Evolutionary conservation across 2,329 filamentous ascomycete genomes (phyloP).

Genomic region (Cryphonectria parasitica): DNA sequence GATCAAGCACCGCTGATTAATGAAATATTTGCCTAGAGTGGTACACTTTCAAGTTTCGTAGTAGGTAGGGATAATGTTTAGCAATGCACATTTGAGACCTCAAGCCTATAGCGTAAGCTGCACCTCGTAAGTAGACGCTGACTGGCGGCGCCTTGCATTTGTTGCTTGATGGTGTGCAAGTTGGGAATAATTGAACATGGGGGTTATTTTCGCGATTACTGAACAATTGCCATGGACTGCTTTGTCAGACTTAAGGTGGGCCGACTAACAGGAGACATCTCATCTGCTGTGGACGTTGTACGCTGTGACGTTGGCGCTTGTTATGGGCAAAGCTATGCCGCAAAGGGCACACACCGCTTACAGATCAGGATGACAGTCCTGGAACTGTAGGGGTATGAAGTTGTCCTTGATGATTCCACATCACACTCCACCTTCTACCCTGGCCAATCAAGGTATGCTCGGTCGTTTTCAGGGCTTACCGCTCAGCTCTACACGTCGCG

Average conservation of each 20-base stretch:
- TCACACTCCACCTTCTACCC: neutral
- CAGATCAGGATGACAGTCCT: neutral
- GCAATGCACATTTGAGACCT: neutral
- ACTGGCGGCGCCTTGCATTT: neutral
- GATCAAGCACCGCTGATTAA: neutral
- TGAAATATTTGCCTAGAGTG: neutral
- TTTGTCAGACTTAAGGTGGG: neutral
- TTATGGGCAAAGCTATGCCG: neutral
- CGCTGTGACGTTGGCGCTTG: neutral
- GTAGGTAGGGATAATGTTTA: neutral
- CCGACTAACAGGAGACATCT: constrained; percentile 20
- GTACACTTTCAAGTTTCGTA: neutral
- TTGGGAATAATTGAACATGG: neutral
- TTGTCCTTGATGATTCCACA: neutral
- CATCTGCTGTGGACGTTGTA: neutral
- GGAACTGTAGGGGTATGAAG: neutral
- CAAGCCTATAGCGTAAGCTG: neutral
- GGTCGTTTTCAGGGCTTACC: neutral
- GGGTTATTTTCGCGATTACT: constrained; percentile 15
- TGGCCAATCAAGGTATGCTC: neutral
- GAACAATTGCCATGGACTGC: neutral
- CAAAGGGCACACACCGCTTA: neutral
- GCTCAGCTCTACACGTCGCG: too few relatives aligned
- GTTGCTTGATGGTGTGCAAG: neutral
- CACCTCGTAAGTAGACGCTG: neutral